Conservation (phyloP, 208 protist genomes). For the Leishmania arabica region DNA sequence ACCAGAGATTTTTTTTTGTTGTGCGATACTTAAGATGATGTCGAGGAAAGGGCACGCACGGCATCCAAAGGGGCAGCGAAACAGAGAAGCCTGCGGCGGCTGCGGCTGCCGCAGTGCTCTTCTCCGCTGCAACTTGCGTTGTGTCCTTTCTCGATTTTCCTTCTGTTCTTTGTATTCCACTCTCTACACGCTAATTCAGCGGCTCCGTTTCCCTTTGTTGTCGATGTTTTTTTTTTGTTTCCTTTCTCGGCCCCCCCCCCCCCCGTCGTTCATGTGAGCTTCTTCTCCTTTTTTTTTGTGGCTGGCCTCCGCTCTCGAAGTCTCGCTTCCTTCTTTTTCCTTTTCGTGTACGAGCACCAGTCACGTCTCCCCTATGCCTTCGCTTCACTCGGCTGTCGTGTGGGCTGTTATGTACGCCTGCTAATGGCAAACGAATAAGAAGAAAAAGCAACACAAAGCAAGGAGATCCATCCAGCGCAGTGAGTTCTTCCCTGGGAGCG, state of each 20-base stretch:
- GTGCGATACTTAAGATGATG: background rate
- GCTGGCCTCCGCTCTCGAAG: background rate
- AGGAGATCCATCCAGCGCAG: background rate
- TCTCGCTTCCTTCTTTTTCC: background rate
- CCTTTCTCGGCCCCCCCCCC: too few species aligned
- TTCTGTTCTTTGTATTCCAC: background rate
- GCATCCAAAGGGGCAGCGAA: background rate
- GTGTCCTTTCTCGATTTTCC: background rate
- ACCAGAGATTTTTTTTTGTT: background rate
- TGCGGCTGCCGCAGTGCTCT: background rate
- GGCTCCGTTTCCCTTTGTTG: background rate
- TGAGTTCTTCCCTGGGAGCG: background rate
- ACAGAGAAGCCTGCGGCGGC: background rate
- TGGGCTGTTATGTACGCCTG: background rate
- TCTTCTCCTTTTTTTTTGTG: background rate
- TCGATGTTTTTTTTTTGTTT: background rate
- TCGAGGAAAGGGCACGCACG: background rate
- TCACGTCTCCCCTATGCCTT: background rate
- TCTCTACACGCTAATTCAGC: background rate
- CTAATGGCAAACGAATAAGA: background rate
- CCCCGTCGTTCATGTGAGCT: background rate
- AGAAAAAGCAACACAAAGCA: background rate
- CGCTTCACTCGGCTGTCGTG: background rate
- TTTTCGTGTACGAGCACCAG: background rate
- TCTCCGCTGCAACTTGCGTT: background rate